Conservation (phyloP, 768 basidiomycete species). For the Tylopilus sp. region DNA sequence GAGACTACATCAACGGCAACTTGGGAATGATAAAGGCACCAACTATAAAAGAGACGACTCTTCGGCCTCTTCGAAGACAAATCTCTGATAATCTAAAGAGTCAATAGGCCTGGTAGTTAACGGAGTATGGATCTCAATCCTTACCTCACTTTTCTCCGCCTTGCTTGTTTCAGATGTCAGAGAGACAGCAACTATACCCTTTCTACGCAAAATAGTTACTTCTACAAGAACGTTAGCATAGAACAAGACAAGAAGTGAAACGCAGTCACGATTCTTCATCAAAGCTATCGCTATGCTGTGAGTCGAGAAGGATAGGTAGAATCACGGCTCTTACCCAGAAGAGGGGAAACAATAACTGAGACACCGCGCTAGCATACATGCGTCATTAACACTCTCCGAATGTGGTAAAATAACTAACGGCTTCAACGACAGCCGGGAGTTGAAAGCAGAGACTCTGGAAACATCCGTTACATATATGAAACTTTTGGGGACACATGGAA, state of each 20-base stretch:
- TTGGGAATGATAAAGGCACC: conserved; percentile 17
- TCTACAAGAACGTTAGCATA: conserved; percentile 39
- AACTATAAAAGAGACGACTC: conserved; percentile 70
- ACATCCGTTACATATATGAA: neutral
- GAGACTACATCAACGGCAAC: neutral
- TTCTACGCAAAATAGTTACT: conserved; percentile 53
- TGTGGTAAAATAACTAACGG: conserved; percentile 34
- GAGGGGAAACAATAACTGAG: conserved; percentile 73
- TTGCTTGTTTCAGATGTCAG: conserved; percentile 63
- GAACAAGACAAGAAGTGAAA: neutral
- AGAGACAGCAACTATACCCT: conserved; percentile 55
- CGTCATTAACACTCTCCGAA: neutral
- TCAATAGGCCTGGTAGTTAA: neutral
- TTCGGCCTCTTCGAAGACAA: conserved; percentile 54
- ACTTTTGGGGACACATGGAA: neutral
- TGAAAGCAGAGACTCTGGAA: conserved; percentile 80
- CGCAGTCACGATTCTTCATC: conserved; percentile 72
- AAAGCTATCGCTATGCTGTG: conserved; percentile 50
- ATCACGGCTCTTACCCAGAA: conserved; percentile 50
- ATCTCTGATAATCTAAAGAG: conserved; percentile 55
- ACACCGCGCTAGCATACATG: conserved; percentile 50
- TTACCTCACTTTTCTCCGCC: conserved; percentile 57
- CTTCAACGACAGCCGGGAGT: conserved; percentile 67
- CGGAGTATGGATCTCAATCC: conserved; percentile 19
- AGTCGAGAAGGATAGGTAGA: neutral